Conservation (phyloP, 2,329 filamentous ascomycete genomes). For the Grosmannia clavigera region DNA sequence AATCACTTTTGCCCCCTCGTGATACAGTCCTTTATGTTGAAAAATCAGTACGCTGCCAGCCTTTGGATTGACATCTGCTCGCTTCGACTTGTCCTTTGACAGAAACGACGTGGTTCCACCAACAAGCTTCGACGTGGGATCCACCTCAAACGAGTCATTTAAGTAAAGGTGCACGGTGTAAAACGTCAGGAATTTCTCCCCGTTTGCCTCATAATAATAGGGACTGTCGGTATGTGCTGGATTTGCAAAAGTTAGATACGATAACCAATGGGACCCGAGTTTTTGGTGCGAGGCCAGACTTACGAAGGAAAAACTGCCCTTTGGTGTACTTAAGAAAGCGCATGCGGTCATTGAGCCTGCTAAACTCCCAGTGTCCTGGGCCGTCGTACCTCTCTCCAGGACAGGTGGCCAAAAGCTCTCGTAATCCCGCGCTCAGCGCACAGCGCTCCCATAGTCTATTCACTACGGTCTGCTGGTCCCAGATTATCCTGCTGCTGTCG, state of each 20-base stretch:
- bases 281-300: conserved; percentile 12
- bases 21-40: conserved; percentile 38
- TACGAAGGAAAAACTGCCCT: conserved; percentile 59
- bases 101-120: conserved; percentile 46
- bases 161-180: conserved; percentile 46
- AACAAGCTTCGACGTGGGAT: conserved; percentile 22
- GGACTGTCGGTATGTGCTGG: conserved; percentile 51
- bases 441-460: conserved; percentile 52
- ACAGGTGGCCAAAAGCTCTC: conserved; percentile 22
- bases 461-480: conserved; percentile 52
- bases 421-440: conserved; percentile 26
- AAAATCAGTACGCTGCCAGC: conserved; percentile 48
- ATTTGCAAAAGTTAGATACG: not conserved
- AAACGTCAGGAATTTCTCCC: conserved; percentile 31
- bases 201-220: conserved; percentile 41
- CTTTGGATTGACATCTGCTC: conserved; percentile 41
- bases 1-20: conserved; percentile 40
- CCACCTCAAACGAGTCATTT: conserved; percentile 33
- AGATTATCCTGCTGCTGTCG: conserved; percentile 66
- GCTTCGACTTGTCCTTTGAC: conserved; percentile 27
- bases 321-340: conserved; percentile 60
- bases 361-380: conserved; percentile 27
- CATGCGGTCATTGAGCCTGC: conserved; percentile 57
- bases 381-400: conserved; percentile 16
- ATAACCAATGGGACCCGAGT: not conserved